Evolutionary conservation across 2,329 filamentous ascomycete genomes (phyloP), one percentile per base, ranked within the genome.

Genomic region (Aureobasidium leucospermi): DNA sequence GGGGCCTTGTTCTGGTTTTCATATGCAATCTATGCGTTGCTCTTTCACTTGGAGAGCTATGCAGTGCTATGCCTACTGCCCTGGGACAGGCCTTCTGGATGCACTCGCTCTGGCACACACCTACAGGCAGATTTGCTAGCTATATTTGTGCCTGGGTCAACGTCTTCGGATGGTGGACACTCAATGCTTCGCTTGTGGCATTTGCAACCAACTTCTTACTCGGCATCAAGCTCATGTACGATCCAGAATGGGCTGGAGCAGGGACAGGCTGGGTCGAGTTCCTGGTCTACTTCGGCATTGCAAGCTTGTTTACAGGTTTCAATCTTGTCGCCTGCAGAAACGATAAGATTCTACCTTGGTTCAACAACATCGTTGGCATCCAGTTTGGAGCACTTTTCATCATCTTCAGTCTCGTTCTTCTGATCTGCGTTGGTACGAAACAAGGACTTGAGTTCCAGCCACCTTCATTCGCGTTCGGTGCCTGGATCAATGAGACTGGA

Each of bases 101-200:
- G 1, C 74, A 76, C 61, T 71, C 74, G 9, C 69, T 81, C 53
- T 70, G 76, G 73, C 49, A 68, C 60, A 65, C 66, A 13, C 69
- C 67, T 0, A 46, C 65, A 0, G 81, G 80, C 1, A 75, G 81
- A 1, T 80, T 82, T 61, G 65, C 69, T 4, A 81, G 79, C 1
- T 84, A 84, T 65, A 75, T 84, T 69, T 82, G 80, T 63, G 81
- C 81, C 2, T 84, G 80, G 80, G 81, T 83, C 65, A 84, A 84
- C 67, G 81, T 77, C 0, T 83, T 83, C 60, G 81, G 81, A 11
- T 84, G 81, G 81, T 82, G 80, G 75, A 78, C 80, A 0, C 68
- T 84, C 60, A 79, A 78, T 0, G 81, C 81, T 0, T 82, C 79
- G 1, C 78, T 81, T 61, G 74, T 79, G 28, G 81, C 80, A 11